Evolutionary conservation across 2,329 filamentous ascomycete species (phyloP).

Genomic region (Arachnomyces sp.): DNA sequence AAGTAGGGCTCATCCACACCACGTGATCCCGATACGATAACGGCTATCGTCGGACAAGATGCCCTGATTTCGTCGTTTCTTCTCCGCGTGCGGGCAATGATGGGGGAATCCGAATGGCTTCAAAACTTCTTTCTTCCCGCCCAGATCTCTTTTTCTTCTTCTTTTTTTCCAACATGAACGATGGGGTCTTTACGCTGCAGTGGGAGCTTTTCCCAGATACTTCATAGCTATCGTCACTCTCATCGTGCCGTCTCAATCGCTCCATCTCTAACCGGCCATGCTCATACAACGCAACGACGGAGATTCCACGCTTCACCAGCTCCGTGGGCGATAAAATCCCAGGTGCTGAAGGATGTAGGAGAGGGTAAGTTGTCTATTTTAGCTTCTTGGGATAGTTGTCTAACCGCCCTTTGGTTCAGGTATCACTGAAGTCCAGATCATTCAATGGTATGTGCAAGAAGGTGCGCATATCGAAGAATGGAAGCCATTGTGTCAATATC

Average conservation of each 20-base stretch:
- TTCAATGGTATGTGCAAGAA: slow-evolving; percentile 98
- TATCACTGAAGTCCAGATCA: slow-evolving; percentile 96
- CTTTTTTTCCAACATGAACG: slow-evolving; percentile 1
- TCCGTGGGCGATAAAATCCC: slow-evolving; percentile 30
- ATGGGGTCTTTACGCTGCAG: slow-evolving; percentile 21
- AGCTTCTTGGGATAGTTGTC: not conserved
- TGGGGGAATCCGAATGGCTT: no score
- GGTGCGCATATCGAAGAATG: slow-evolving; percentile 95
- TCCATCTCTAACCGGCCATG: slow-evolving; percentile 15
- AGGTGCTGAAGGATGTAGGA: slow-evolving; percentile 37
- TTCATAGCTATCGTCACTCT: slow-evolving; percentile 20
- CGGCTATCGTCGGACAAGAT: no score
- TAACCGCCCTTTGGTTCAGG: slow-evolving; percentile 44
- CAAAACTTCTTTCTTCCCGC: no score
- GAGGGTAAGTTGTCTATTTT: slow-evolving; percentile 26
- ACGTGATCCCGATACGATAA: no score
- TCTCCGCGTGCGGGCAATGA: no score
- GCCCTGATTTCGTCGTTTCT: no score
- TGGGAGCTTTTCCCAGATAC: slow-evolving; percentile 20
- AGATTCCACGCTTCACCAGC: slow-evolving; percentile 28
- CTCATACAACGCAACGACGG: slow-evolving; percentile 17
- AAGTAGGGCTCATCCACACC: no score
- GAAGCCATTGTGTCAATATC: slow-evolving; percentile 94
- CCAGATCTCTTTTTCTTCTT: not conserved
- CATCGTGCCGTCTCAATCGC: slow-evolving; percentile 20